A percentile compares a stretch with the other conserved stretches of the same genome.
Evolutionary conservation across 75 land plant species (phyloP).

Genomic region (Pinus tabuliformis): DNA sequence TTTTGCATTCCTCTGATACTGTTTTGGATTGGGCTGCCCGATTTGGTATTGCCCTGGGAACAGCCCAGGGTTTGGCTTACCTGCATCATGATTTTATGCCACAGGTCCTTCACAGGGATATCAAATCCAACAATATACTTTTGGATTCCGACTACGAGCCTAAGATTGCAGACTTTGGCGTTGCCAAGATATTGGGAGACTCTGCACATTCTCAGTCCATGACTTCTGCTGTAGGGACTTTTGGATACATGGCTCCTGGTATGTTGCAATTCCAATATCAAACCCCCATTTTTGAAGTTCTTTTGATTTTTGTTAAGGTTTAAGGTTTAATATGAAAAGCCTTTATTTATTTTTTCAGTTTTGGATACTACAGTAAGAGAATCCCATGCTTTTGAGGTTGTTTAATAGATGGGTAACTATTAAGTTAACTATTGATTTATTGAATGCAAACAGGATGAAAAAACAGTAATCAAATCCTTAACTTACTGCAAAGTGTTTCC

Average conservation of each 20-base stretch:
- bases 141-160: constrained; percentile 60
- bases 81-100: constrained; percentile 74
- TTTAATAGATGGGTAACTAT: no score
- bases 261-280: constrained; percentile 10
- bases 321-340: neutral
- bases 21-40: constrained; percentile 40
- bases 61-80: constrained; percentile 71
- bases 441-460: no score
- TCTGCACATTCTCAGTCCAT: constrained; percentile 27
- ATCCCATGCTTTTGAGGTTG: no score
- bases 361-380: no score
- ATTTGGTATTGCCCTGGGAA: constrained; percentile 49
- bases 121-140: constrained; percentile 71
- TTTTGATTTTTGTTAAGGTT: neutral
- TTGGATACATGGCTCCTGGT: constrained; percentile 76
- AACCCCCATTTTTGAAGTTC: neutral
- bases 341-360: neutral
- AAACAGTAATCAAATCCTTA: no score
- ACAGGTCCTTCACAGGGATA: constrained; percentile 64
- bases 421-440: no score
- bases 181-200: constrained; percentile 57
- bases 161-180: constrained; percentile 63
- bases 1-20: constrained; percentile 29
- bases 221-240: constrained; percentile 36
- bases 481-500: no score